Evolutionary conservation across 768 basidiomycete species (phyloP).

Genomic region (Suillus occidentalis): DNA sequence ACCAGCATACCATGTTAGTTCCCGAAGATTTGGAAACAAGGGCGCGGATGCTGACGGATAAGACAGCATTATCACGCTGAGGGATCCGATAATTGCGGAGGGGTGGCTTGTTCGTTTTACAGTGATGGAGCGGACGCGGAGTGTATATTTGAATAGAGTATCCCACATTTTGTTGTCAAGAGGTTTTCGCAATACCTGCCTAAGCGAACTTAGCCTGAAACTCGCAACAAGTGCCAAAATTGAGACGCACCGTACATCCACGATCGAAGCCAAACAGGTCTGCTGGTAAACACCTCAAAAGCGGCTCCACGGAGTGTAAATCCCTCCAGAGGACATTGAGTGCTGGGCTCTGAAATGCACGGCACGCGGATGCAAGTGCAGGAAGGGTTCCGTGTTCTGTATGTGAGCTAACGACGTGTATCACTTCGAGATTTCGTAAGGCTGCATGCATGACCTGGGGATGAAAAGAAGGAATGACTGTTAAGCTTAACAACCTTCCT

Average conservation of each 20-base stretch:
- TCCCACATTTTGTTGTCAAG: neutral
- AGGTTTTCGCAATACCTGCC: neutral
- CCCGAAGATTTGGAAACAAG: constrained; percentile 23
- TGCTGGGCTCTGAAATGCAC: constrained; percentile 22
- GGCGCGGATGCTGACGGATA: constrained; percentile 11
- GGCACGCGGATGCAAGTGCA: constrained; percentile 24
- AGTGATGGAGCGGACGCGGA: neutral
- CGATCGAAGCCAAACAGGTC: neutral
- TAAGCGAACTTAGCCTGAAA: neutral
- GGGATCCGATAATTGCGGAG: neutral
- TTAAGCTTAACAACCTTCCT: too few relatives aligned
- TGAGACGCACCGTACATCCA: neutral
- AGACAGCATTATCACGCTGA: constrained; percentile 14
- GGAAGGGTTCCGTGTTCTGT: constrained; percentile 17
- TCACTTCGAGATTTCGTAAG: neutral
- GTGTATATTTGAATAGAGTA: neutral
- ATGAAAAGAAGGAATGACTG: too few relatives aligned
- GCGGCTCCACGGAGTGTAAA: constrained; percentile 20
- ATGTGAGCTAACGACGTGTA: neutral
- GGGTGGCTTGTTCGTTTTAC: neutral
- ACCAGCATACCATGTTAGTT: constrained; percentile 24
- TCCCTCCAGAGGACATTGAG: constrained; percentile 26
- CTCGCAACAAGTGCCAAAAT: neutral
- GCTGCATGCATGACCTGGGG: neutral
- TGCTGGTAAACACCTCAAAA: constrained; percentile 8